phyloP scores from a whole-genome alignment of 495 filamentous ascomycete species.

The Opeltia flavorubescens region DNA sequence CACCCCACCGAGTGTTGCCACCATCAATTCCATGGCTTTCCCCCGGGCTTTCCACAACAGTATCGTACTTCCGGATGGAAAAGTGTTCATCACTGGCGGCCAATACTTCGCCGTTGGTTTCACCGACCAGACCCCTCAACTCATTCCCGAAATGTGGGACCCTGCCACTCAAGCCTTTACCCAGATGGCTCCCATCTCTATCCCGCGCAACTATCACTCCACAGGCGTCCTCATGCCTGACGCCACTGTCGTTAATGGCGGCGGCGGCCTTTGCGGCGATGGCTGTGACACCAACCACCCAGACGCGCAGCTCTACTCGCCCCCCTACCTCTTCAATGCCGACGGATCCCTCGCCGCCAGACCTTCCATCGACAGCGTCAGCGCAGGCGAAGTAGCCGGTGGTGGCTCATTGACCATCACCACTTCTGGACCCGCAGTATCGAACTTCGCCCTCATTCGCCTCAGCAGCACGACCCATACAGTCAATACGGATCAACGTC shows the following conservation, averaged over 20 bases:
- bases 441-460: conserved; percentile 28
- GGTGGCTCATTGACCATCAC: conserved; percentile 24
- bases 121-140: conserved; percentile 30
- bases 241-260: conserved; percentile 39
- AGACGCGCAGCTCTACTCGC: conserved; percentile 42
- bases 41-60: conserved; percentile 37
- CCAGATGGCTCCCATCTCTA: conserved; percentile 24
- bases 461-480: conserved; percentile 37
- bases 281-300: conserved; percentile 39
- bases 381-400: conserved; percentile 11
- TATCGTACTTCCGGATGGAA: conserved; percentile 41
- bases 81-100: conserved; percentile 40
- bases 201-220: conserved; percentile 42
- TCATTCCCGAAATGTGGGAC: conserved; percentile 36
- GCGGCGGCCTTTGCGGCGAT: conserved; percentile 39
- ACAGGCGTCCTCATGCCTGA: conserved; percentile 40
- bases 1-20: conserved; percentile 17
- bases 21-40: conserved; percentile 27
- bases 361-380: conserved; percentile 23
- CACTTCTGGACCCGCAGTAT: conserved; percentile 14
- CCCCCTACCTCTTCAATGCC: conserved; percentile 35
- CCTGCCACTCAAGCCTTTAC: conserved; percentile 29
- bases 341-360: conserved; percentile 27
- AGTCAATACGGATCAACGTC: conserved; percentile 29
- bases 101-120: conserved; percentile 32